Conservation (phyloP, 169 alveolate genomes). For the Plasmodium coatneyi region DNA sequence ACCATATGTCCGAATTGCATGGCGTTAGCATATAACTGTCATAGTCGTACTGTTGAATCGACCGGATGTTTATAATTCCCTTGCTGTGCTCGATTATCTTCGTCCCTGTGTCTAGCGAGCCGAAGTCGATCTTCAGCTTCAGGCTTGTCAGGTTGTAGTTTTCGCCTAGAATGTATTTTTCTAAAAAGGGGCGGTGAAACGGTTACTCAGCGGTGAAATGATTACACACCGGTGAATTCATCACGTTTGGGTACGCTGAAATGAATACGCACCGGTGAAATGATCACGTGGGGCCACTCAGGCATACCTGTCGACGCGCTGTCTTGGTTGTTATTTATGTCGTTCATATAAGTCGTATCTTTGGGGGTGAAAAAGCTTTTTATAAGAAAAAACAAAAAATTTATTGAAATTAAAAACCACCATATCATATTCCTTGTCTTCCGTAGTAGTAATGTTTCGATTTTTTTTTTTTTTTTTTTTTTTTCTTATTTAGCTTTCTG, state of each 20-base stretch:
- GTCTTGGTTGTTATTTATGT: conserved; percentile 7
- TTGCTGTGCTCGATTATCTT: conserved; percentile 84
- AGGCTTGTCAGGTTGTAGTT: conserved; percentile 72
- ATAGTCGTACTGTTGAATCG: conserved; percentile 78
- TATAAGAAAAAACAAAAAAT: conserved; percentile 72
- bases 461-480: conserved; percentile 10
- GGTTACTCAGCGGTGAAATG: neutral
- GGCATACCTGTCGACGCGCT: conserved; percentile 24
- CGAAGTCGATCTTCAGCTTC: conserved; percentile 84
- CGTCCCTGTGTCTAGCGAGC: conserved; percentile 89
- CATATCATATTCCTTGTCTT: conserved; percentile 69
- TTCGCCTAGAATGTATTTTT: conserved; percentile 73
- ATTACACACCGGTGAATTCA: neutral
- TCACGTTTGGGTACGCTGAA: too few relatives aligned
- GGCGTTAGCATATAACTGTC: conserved; percentile 88
- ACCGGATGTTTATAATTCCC: conserved; percentile 70
- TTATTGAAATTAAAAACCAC: conserved; percentile 72
- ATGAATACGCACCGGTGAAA: neutral
- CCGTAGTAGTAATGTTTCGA: neutral
- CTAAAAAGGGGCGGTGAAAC: neutral
- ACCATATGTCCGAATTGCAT: conserved; percentile 85
- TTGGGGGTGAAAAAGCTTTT: conserved; percentile 73
- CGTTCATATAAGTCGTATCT: conserved; percentile 35
- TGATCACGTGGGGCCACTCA: neutral
- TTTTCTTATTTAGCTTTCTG: neutral